A percentile compares a stretch with the other conserved stretches of the same genome.
Conservation (phyloP, 768 basidiomycete species). For the Porphyrellus cyaneotinctus region DNA sequence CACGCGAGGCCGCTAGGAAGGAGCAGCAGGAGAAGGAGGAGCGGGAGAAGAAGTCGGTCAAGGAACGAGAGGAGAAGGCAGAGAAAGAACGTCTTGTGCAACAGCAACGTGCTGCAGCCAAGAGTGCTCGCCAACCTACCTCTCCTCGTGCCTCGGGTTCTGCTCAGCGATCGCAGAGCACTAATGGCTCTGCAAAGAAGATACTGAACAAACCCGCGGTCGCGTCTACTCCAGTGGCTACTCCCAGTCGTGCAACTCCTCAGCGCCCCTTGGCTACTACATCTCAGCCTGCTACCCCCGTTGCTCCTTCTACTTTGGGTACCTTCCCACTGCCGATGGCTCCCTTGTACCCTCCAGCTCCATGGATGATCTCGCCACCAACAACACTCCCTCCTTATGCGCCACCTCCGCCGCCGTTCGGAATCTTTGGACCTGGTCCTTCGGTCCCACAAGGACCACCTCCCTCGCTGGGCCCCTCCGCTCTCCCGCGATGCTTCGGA, state of each 20-base stretch:
- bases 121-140: slow-evolving; percentile 45
- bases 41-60: slow-evolving; percentile 60
- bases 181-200: slow-evolving; percentile 57
- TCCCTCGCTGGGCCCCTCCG: slow-evolving; percentile 50
- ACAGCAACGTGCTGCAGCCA: slow-evolving; percentile 49
- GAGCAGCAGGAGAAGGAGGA: slow-evolving; percentile 60
- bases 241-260: slow-evolving; percentile 34
- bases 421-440: slow-evolving; percentile 42
- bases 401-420: slow-evolving; percentile 48
- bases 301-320: slow-evolving; percentile 24
- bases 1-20: slow-evolving; percentile 35
- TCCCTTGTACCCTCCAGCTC: slow-evolving; percentile 45
- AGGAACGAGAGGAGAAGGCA: slow-evolving; percentile 59
- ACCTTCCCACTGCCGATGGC: slow-evolving; percentile 43
- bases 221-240: slow-evolving; percentile 30
- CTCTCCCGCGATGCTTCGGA: slow-evolving; percentile 52
- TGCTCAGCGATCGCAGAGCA: slow-evolving; percentile 43
- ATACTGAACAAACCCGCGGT: slow-evolving; percentile 46
- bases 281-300: slow-evolving; percentile 48
- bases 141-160: slow-evolving; percentile 51
- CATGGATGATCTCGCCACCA: slow-evolving; percentile 42
- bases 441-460: slow-evolving; percentile 43
- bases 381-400: slow-evolving; percentile 51
- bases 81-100: slow-evolving; percentile 44
- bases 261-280: slow-evolving; percentile 33